Evolutionary conservation across 495 filamentous ascomycete genomes (phyloP).

Genomic region (Penicillium verhagenii): DNA sequence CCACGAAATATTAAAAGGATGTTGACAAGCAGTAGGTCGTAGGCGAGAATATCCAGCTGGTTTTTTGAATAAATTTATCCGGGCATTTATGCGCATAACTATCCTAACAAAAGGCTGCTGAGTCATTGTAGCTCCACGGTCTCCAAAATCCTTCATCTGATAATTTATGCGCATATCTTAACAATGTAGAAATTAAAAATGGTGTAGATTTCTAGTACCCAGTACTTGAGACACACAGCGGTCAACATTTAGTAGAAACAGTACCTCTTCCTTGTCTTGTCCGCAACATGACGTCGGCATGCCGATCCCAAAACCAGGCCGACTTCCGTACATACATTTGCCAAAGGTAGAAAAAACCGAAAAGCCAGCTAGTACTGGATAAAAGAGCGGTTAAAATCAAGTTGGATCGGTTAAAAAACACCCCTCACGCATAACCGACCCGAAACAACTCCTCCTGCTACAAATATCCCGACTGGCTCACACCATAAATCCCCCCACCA

Average conservation of each 20-base stretch:
- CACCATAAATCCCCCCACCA: constrained; percentile 6
- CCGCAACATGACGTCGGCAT: constrained; percentile 26
- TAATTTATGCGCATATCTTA: too few relatives aligned
- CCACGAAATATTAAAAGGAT: too few relatives aligned
- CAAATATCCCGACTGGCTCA: constrained; percentile 21
- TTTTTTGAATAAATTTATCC: too few relatives aligned
- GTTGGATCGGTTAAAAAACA: background rate
- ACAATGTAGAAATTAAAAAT: too few relatives aligned
- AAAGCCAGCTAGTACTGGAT: background rate
- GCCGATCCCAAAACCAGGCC: constrained; percentile 16
- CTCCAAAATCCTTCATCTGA: background rate
- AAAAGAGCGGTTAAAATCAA: constrained; percentile 1
- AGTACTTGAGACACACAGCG: too few relatives aligned
- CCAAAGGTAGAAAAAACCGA: background rate
- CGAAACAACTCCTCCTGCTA: background rate
- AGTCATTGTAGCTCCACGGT: too few relatives aligned
- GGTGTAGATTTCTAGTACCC: background rate
- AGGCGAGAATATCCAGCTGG: too few relatives aligned
- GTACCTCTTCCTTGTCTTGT: too few relatives aligned
- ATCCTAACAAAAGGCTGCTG: too few relatives aligned
- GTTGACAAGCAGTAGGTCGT: too few relatives aligned
- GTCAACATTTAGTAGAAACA: too few relatives aligned
- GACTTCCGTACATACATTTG: background rate
- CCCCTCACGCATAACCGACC: background rate
- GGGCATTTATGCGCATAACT: too few relatives aligned